Conservation (phyloP, 2,329 filamentous ascomycete species). For the Arthrocladium fulminans region DNA sequence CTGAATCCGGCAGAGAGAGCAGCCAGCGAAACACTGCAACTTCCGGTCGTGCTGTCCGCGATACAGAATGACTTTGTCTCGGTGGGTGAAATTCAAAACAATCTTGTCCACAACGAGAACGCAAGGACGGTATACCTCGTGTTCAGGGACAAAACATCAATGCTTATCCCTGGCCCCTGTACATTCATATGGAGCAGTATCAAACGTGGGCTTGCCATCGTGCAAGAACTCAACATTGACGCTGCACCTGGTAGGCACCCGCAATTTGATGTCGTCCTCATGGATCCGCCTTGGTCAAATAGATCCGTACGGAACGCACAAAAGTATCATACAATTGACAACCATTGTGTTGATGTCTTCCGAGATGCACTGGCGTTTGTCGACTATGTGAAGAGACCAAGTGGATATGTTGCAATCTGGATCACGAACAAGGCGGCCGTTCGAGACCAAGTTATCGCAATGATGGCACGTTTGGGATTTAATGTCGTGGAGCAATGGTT, state of each 20-base stretch:
- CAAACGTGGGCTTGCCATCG: slow-evolving; percentile 9
- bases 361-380: slow-evolving; percentile 38
- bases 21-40: not conserved
- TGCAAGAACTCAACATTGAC: slow-evolving; percentile 26
- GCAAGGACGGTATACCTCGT: slow-evolving; percentile 1
- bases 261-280: slow-evolving; percentile 49
- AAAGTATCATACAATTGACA: slow-evolving; percentile 37
- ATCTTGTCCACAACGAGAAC: slow-evolving; percentile 4
- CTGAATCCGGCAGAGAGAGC: not conserved
- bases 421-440: slow-evolving; percentile 51
- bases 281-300: slow-evolving; percentile 59
- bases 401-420: slow-evolving; percentile 48
- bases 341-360: slow-evolving; percentile 21
- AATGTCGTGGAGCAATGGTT: slow-evolving; percentile 52
- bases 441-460: slow-evolving; percentile 37
- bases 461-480: slow-evolving; percentile 43
- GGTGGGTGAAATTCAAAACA: slow-evolving; percentile 22
- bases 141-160: slow-evolving; percentile 25
- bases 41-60: slow-evolving; percentile 7
- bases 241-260: slow-evolving; percentile 14
- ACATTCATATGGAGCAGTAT: slow-evolving; percentile 41
- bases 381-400: slow-evolving; percentile 32
- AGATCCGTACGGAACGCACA: slow-evolving; percentile 47
- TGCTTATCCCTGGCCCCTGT: slow-evolving; percentile 42
- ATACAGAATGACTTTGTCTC: slow-evolving; percentile 3